Base-by-base conservation (phyloP, 2,329 filamentous ascomycete genomes). In the Lachnellula subtilissima region DNA sequence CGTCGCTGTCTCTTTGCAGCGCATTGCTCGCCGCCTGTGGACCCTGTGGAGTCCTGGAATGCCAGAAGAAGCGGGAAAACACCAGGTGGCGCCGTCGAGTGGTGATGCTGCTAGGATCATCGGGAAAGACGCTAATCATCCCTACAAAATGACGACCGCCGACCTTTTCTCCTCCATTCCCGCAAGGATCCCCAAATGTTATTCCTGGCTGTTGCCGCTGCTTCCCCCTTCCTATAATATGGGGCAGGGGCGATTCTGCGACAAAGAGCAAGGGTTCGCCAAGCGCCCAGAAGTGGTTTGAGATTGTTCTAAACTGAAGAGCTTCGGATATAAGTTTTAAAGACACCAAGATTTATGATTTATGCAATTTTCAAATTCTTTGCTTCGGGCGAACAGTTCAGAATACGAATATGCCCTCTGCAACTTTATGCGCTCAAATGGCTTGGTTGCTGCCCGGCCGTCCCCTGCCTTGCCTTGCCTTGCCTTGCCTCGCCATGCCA, bases 401-500 rank as follows among this genome's bases (percentile, higher is more conserved):
- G 8, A 32, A 32, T 32, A 9, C 28, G 25, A 32, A 32, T 9
- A 32, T 50, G 53, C 12, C 25, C 52, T 54, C 35, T 54, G 40
- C 55, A 51, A 48, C 51, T 36, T 36, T 37, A 52, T 39, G 50
- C 48, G 40, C 23, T 19, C 14, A 40, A 11, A 32, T 8, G 28
- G 28, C 28, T 32, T 32, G 9, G 9, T 8, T 32, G 28, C 28
- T 40, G 39, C 15, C 15, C 17, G 39, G 14, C 39, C 48, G 19
- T 35, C 32, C 47, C 49, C 48, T 17, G n/a, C 36, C 19, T 54
- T 11, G 46, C 28, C 35, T 14, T 40, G 39, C 15, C 48, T 25
- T 50, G 53, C 49, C 52, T 37, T 50, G 36, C 32, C 11, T 40
- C 54, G 25, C 47, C 45, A 51, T 40, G 37, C 23, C 47, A 53